Percentiles rank a stretch among this genome's conserved stretches.
Evolutionary conservation across 352 stramenopile species (phyloP).

Genomic region (Phytophthora meadii): DNA sequence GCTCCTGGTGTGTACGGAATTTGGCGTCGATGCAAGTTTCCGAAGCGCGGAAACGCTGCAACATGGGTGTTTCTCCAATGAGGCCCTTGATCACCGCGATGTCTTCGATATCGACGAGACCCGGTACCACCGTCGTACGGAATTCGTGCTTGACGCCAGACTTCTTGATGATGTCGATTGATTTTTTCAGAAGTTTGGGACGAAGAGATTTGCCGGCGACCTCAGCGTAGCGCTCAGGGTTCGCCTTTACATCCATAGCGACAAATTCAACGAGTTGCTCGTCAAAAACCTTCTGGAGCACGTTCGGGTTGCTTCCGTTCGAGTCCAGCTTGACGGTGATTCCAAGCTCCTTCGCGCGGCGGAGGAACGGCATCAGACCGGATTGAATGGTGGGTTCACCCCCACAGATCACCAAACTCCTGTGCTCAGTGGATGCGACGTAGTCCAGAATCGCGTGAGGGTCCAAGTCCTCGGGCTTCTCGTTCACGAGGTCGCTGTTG

Average conservation of each 20-base stretch:
- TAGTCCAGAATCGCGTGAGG: conserved; percentile 40
- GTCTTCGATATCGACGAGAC: conserved; percentile 40
- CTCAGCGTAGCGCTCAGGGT: conserved; percentile 36
- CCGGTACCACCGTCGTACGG: conserved; percentile 38
- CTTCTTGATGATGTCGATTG: conserved; percentile 42
- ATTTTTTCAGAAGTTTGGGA: conserved; percentile 35
- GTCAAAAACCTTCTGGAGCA: conserved; percentile 37
- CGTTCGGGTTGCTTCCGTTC: conserved; percentile 43
- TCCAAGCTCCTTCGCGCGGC: conserved; percentile 31
- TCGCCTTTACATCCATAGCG: conserved; percentile 38
- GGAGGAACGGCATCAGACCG: conserved; percentile 36
- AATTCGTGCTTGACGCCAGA: conserved; percentile 36
- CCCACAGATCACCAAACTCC: conserved; percentile 35
- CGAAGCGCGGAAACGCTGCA: conserved; percentile 37
- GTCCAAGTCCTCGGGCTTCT: conserved; percentile 35
- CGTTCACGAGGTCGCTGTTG: conserved; percentile 40
- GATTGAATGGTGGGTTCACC: conserved; percentile 40
- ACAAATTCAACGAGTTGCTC: conserved; percentile 39
- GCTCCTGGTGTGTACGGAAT: conserved; percentile 30
- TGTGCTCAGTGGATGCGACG: conserved; percentile 38
- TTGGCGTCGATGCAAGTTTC: conserved; percentile 36
- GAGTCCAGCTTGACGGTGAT: conserved; percentile 40
- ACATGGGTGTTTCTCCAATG: conserved; percentile 24
- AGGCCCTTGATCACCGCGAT: conserved; percentile 35
- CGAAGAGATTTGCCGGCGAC: conserved; percentile 35